Conservation (phyloP, 495 filamentous ascomycete genomes). For the Cryomyces minteri region DNA sequence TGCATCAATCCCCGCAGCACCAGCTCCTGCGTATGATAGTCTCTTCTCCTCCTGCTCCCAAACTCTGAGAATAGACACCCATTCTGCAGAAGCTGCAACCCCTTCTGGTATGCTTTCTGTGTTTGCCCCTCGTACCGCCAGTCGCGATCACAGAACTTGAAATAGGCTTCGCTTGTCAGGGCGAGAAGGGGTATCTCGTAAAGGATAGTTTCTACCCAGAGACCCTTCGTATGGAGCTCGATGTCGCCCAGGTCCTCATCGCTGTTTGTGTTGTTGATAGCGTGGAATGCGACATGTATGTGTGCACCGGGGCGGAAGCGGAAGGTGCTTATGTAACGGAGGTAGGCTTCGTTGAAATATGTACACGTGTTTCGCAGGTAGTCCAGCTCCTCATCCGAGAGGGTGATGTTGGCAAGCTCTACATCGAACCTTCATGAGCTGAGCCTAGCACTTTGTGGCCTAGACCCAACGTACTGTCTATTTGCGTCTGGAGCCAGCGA, state of each 20-base stretch:
- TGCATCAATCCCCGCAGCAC: slow-evolving; percentile 68
- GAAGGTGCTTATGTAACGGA: slow-evolving; percentile 66
- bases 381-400: slow-evolving; percentile 57
- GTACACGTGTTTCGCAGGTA: slow-evolving; percentile 66
- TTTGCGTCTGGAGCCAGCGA: slow-evolving; percentile 67
- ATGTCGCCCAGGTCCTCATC: slow-evolving; percentile 58
- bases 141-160: slow-evolving; percentile 80
- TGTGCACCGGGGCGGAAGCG: slow-evolving; percentile 64
- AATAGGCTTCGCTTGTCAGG: slow-evolving; percentile 86
- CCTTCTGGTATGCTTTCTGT: slow-evolving; percentile 65
- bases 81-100: slow-evolving; percentile 49
- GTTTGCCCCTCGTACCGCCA: slow-evolving; percentile 77
- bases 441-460: background rate
- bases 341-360: slow-evolving; percentile 61
- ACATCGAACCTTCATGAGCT: background rate
- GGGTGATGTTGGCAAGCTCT: slow-evolving; percentile 62
- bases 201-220: slow-evolving; percentile 89
- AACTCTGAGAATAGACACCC: slow-evolving; percentile 91
- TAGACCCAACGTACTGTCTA: slow-evolving; percentile 37
- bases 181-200: slow-evolving; percentile 94
- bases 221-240: slow-evolving; percentile 52
- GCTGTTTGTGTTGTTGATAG: slow-evolving; percentile 42
- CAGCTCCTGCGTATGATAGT: slow-evolving; percentile 88
- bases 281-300: slow-evolving; percentile 49
- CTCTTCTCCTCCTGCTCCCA: slow-evolving; percentile 68